Percentiles rank a stretch among this genome's conserved stretches.
Evolutionary conservation across 768 basidiomycete species (phyloP).

Genomic region (Mycena rosella): DNA sequence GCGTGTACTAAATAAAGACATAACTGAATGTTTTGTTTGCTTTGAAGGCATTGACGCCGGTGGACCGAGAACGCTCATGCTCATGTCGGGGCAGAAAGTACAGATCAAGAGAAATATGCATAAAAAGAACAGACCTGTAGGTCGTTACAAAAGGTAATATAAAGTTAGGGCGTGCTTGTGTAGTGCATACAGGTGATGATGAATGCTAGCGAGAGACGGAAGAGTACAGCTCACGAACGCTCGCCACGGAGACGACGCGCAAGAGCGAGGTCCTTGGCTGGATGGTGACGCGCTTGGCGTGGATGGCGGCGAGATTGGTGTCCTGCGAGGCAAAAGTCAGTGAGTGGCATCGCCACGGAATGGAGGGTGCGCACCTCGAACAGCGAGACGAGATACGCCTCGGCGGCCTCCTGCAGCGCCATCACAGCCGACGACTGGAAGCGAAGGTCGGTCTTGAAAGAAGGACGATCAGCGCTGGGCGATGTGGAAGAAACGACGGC

Average conservation of each 20-base stretch:
- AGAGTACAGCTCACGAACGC: slow-evolving; percentile 28
- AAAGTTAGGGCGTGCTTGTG: slow-evolving; percentile 12
- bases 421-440: slow-evolving; percentile 87
- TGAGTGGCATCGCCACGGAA: slow-evolving; percentile 48
- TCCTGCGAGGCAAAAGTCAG: slow-evolving; percentile 26
- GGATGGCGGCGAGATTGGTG: slow-evolving; percentile 86
- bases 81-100: neutral
- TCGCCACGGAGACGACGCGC: slow-evolving; percentile 84
- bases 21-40: neutral
- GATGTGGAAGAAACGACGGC: neutral
- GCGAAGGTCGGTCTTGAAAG: slow-evolving; percentile 62
- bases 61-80: neutral
- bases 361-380: slow-evolving; percentile 61
- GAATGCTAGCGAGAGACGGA: slow-evolving; percentile 9
- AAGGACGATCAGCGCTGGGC: neutral
- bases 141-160: slow-evolving; percentile 26
- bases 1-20: slow-evolving; percentile 8
- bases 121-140: slow-evolving; percentile 3
- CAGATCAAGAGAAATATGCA: neutral
- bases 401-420: slow-evolving; percentile 88
- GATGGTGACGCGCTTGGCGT: slow-evolving; percentile 89
- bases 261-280: slow-evolving; percentile 86
- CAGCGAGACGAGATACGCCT: slow-evolving; percentile 82
- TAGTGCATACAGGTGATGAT: slow-evolving; percentile 33
- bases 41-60: neutral